Percentiles rank a stretch among this genome's conserved stretches.
Conservation (phyloP, 2,329 filamentous ascomycete genomes). For the Paracamarosporium sp. region DNA sequence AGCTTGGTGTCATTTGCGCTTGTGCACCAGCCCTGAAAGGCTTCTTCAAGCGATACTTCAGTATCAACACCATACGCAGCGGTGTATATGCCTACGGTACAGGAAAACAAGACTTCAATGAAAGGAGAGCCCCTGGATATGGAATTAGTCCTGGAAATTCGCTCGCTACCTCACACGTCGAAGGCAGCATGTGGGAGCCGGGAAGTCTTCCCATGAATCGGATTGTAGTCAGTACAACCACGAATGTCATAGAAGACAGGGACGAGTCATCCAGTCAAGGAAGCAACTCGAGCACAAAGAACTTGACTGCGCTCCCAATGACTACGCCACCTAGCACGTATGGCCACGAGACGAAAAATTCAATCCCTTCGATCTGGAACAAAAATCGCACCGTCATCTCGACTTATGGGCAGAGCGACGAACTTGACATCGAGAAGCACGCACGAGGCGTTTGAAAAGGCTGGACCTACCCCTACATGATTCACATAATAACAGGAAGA, state of each 20-base stretch:
- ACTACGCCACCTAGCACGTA: background rate
- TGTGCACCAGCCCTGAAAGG: constrained; percentile 52
- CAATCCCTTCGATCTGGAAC: background rate
- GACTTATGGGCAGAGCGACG: background rate
- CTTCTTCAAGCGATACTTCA: constrained; percentile 52
- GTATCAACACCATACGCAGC: constrained; percentile 15
- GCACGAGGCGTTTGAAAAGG: background rate
- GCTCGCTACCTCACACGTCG: background rate
- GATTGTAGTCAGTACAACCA: constrained; percentile 11
- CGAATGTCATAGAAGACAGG: constrained; percentile 13
- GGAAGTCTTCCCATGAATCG: constrained; percentile 8
- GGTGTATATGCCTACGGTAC: constrained; percentile 14
- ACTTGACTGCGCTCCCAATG: constrained; percentile 12
- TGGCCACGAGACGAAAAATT: background rate
- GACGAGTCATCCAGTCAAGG: constrained; percentile 9
- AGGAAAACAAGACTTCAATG: background rate
- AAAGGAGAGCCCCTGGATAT: background rate
- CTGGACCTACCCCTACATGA: background rate
- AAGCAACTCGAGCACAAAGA: constrained; percentile 12
- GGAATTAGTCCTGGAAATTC: constrained; percentile 8
- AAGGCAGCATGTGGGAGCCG: constrained; percentile 3
- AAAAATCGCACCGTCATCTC: constrained; percentile 8
- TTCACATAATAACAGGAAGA: background rate
- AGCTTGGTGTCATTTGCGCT: constrained; percentile 52
- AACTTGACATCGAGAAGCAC: constrained; percentile 1